Evolutionary conservation across 2,329 filamentous ascomycete genomes (phyloP), one percentile per base, ranked within the genome.

Genomic region (Fusarium sp.): DNA sequence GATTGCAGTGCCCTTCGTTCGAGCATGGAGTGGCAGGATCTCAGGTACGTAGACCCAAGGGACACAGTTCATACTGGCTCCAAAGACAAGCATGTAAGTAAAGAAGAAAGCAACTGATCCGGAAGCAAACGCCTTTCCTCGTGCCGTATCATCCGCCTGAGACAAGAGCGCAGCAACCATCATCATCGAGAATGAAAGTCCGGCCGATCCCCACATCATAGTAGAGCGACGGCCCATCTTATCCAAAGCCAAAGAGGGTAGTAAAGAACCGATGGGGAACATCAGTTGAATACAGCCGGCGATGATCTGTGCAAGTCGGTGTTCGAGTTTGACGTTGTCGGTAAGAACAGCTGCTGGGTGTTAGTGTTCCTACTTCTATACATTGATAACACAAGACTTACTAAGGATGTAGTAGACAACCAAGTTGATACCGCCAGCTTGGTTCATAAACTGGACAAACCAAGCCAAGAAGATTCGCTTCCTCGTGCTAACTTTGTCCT

Each of bases 401-500:
- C 79, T 13, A 39, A 73, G 70, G 3, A 79, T 75, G 6, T 76
- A 78, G 46, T 82, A 78, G 40, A 84, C 80, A 0, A 83, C 78
- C 0, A 83, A 46, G 73, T 85, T 85, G 59, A 85, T 83, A 1
- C 84, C 83, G 6, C 79, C 78, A 49, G 83, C 77, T 60, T 87
- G 85, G 50, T 87, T 73, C 57, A 73, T 73, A 1, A 70, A 73
- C 19, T 73, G 65, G 1, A 72, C 63, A 4, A 52, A 56, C 67
- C 68, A 71, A 4, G 70, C 65, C 17, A 73, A 14, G 5, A 71
- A 51, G 4, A 73, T 57, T 6, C 70, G 44, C 19, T 51, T 61
- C 0, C 70, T 52, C 1, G 71, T 73, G 34, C 64, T 65, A 6
- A 71, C 56, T 1, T 60, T 59, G 3, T 71, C 71, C 1, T 71